A percentile compares a stretch with the other conserved stretches of the same genome.
Evolutionary conservation across 2,329 filamentous ascomycete genomes (phyloP).

Genomic region (Cercospora canescens): DNA sequence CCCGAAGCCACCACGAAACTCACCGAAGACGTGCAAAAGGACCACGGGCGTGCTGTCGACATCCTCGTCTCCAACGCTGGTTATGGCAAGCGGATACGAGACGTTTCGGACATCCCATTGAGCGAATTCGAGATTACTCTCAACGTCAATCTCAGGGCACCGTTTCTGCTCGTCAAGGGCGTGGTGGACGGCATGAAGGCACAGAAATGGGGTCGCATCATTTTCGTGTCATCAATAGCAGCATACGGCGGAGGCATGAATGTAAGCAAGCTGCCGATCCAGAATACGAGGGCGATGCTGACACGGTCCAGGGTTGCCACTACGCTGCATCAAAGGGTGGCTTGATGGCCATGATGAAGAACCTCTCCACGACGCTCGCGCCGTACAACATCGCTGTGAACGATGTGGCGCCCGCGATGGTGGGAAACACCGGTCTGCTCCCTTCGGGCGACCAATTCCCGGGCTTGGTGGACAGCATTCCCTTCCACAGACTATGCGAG

Average conservation of each 20-base stretch:
- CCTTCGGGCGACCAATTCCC: slow-evolving; percentile 51
- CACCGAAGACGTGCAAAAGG: slow-evolving; percentile 54
- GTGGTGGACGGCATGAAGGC: slow-evolving; percentile 61
- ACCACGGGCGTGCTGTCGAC: slow-evolving; percentile 58
- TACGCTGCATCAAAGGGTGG: slow-evolving; percentile 42
- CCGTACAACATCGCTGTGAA: slow-evolving; percentile 65
- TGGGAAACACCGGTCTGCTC: slow-evolving; percentile 57
- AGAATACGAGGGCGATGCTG: slow-evolving; percentile 1
- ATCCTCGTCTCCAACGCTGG: slow-evolving; percentile 68
- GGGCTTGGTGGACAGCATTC: slow-evolving; percentile 61
- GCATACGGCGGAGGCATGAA: slow-evolving; percentile 65
- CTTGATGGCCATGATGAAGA: slow-evolving; percentile 63
- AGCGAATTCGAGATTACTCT: slow-evolving; percentile 66
- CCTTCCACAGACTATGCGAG: slow-evolving; percentile 57
- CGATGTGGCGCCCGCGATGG: slow-evolving; percentile 69
- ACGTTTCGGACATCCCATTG: slow-evolving; percentile 56
- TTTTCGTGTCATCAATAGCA: slow-evolving; percentile 65
- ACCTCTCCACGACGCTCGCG: slow-evolving; percentile 60
- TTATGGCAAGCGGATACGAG: slow-evolving; percentile 61
- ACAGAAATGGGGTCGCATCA: slow-evolving; percentile 63
- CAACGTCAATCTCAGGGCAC: slow-evolving; percentile 61
- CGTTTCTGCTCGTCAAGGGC: slow-evolving; percentile 62
- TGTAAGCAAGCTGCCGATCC: slow-evolving; percentile 45
- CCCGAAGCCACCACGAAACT: slow-evolving; percentile 55
- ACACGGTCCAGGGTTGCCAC: slow-evolving; percentile 24